Evolutionary conservation across 495 filamentous ascomycete species (phyloP).

Genomic region (Viridothelium virens): DNA sequence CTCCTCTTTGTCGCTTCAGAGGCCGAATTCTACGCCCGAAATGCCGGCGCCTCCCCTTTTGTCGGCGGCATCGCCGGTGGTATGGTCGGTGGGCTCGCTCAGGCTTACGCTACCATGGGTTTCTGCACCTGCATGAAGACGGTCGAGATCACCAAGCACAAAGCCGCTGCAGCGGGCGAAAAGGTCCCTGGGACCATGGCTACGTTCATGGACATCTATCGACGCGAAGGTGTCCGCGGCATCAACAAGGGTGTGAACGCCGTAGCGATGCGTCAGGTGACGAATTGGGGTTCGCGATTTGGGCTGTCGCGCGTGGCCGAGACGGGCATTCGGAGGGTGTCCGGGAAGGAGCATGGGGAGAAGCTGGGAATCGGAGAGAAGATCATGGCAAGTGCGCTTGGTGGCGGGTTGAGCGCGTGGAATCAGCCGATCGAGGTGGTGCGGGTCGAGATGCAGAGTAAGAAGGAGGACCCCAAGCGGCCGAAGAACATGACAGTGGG

Average conservation of each 20-base stretch:
- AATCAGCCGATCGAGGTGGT: slow-evolving; percentile 99
- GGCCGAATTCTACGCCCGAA: slow-evolving; percentile 80
- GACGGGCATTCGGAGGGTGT: slow-evolving; percentile 70
- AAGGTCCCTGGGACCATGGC: slow-evolving; percentile 81
- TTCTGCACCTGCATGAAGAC: slow-evolving; percentile 99
- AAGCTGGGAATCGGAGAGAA: slow-evolving; percentile 76
- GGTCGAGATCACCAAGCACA: slow-evolving; percentile 97
- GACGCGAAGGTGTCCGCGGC: slow-evolving; percentile 83
- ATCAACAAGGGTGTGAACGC: slow-evolving; percentile 99
- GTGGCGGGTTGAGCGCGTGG: slow-evolving; percentile 93
- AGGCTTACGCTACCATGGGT: slow-evolving; percentile 98
- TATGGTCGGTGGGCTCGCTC: slow-evolving; percentile 88
- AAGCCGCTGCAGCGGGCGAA: slow-evolving; percentile 72
- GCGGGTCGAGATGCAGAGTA: slow-evolving; percentile 99
- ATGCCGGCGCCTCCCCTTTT: slow-evolving; percentile 78
- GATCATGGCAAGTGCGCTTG: slow-evolving; percentile 76
- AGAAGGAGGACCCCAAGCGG: slow-evolving; percentile 92
- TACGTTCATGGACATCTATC: slow-evolving; percentile 97
- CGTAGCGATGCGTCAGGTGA: slow-evolving; percentile 96
- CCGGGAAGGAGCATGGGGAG: slow-evolving; percentile 66
- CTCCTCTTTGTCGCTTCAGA: slow-evolving; percentile 98
- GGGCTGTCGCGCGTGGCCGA: slow-evolving; percentile 87
- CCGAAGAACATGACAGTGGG: slow-evolving; percentile 97
- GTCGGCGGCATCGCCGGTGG: slow-evolving; percentile 81
- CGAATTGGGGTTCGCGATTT: slow-evolving; percentile 97